Base-by-base conservation (phyloP, 768 basidiomycete genomes). In the Suillus placidus region DNA sequence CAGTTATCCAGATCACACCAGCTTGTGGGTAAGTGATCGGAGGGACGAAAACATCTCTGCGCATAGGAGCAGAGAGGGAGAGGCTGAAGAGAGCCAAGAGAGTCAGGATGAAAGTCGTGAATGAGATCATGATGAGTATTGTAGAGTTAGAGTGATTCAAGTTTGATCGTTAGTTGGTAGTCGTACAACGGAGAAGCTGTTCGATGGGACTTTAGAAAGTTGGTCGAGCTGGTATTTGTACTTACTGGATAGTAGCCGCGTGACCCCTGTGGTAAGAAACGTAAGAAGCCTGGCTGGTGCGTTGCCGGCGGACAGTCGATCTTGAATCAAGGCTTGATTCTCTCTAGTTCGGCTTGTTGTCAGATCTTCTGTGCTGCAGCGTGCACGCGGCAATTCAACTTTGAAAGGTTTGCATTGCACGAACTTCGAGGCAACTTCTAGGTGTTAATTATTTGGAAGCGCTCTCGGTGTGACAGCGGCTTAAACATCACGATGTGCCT, bases 1-100 rank as follows among this genome's bases (percentile, higher is more conserved):
- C 74, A 51, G 65, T 63, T 38, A 38, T 52, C 77, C 76, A 78
- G 45, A 74, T 62, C 16, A 71, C 69, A 20, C 56, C 67, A 0
- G 26, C 55, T 3, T 70, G 32, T 4, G 79, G 79, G 64, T 64
- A 64, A 18, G 58, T 20, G 63, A 80, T 56, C 0, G 2, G n/a
- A n/a, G 78, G 79, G 5, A 13, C 64, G 35, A 64, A 77, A 23
- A 76, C 78, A 57, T 76, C 75, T 26, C 71, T 55, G 12, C 49
- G 42, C 13, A 47, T 13, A 32, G 75, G 68, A 16, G 64, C 47
- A 8, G 62, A 65, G 54, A 63, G 58, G 18, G 63, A 64, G 32
- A 71, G 49, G 26, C 64, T 35, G 43, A 71, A 66, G 13, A 70
- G 40, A 57, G 68, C 43, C 60, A 69, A 57, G 37, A 73, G 60